Percentiles rank a stretch among this genome's conserved stretches.
Evolutionary conservation across 2,329 filamentous ascomycete genomes (phyloP).

Genomic region (Seiridium cupressi): DNA sequence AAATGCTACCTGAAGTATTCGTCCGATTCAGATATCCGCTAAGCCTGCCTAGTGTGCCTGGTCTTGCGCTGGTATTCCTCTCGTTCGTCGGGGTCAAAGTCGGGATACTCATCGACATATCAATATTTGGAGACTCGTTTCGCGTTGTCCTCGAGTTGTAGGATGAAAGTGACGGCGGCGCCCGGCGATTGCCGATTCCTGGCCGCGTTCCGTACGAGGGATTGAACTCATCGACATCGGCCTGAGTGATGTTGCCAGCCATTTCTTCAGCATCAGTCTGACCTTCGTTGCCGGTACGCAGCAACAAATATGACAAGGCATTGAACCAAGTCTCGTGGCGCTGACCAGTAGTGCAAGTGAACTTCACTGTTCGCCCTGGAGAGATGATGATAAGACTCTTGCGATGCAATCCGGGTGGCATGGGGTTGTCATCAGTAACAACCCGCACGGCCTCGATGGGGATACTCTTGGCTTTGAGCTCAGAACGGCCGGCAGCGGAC

Average conservation of each 20-base stretch:
- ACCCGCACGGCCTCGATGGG: conserved; percentile 91
- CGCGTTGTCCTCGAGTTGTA: conserved; percentile 74
- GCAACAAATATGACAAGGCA: conserved; percentile 85
- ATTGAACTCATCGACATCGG: conserved; percentile 79
- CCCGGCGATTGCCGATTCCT: conserved; percentile 46
- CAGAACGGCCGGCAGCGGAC: conserved; percentile 69
- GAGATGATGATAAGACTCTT: conserved; percentile 92
- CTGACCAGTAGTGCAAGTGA: conserved; percentile 90
- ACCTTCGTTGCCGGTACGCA: conserved; percentile 69
- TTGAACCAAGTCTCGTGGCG: conserved; percentile 99
- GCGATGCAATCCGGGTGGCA: conserved; percentile 89
- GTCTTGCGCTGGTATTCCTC: conserved; percentile 26
- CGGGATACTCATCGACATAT: conserved; percentile 50
- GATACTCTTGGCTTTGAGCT: conserved; percentile 83
- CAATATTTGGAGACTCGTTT: conserved; percentile 58
- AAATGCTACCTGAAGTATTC: conserved; percentile 43
- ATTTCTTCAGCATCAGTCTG: conserved; percentile 60
- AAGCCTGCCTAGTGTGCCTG: conserved; percentile 54
- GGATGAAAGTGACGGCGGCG: conserved; percentile 69
- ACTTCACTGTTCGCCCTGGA: conserved; percentile 84
- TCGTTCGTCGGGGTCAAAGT: conserved; percentile 53
- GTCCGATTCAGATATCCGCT: conserved; percentile 57
- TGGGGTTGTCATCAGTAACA: conserved; percentile 90
- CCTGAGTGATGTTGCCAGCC: conserved; percentile 55
- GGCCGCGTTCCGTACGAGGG: conserved; percentile 49